A percentile compares a stretch with the other conserved stretches of the same genome.
phyloP scores from a whole-genome alignment of 257 asterid genomes.

The Marsdenia floribunda region DNA sequence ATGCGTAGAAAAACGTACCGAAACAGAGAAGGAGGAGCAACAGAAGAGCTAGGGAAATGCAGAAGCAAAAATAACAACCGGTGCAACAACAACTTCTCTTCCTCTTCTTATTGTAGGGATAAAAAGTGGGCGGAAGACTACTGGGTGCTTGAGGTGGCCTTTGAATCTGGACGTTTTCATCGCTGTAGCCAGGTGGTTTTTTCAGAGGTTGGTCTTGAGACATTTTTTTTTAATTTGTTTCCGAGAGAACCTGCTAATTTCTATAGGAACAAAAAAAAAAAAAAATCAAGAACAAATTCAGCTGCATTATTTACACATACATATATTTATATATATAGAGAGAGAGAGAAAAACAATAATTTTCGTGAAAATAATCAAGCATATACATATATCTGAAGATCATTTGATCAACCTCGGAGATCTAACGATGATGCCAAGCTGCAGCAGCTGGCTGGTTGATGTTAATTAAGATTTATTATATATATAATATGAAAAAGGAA shows the following conservation, averaged over 20 bases:
- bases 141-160: conserved; percentile 18
- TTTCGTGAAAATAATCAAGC: no score
- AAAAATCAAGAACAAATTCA: no score
- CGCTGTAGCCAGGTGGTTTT: conserved; percentile 54
- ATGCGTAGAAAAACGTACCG: conserved; percentile 30
- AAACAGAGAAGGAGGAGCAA: conserved; percentile 19
- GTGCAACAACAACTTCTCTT: conserved; percentile 28
- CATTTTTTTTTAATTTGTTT: conserved; percentile 12
- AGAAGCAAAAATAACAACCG: conserved; percentile 29
- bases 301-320: no score
- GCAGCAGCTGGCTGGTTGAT: no score
- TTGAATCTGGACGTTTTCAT: conserved; percentile 25
- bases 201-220: conserved; percentile 31
- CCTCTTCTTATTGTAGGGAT: neutral
- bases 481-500: no score
- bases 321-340: no score
- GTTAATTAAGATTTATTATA: no score
- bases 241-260: no score
- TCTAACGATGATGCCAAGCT: no score
- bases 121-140: conserved; percentile 32
- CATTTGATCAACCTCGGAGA: no score
- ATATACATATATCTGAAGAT: no score
- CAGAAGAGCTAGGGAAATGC: conserved; percentile 15
- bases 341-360: no score
- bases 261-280: neutral